A percentile compares a stretch with the other conserved stretches of the same genome.
phyloP scores from a whole-genome alignment of 441 rosid genomes.

The Aleurites moluccanus region DNA sequence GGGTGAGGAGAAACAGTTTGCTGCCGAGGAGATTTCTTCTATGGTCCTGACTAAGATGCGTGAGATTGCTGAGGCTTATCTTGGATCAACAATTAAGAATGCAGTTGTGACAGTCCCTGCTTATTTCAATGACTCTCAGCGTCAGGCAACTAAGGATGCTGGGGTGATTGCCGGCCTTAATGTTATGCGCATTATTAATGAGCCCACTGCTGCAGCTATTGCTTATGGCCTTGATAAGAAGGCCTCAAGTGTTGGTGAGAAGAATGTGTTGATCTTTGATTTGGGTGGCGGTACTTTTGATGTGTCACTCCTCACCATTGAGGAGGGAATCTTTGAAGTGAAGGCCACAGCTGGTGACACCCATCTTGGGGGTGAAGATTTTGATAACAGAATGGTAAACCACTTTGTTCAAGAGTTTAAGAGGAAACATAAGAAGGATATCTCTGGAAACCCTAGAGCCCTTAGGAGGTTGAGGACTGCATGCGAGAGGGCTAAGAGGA shows the following conservation, averaged over 20 bases:
- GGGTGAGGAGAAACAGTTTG: constrained; percentile 54
- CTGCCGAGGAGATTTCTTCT: constrained; percentile 61
- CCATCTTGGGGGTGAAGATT: constrained; percentile 70
- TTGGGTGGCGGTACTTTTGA: constrained; percentile 77
- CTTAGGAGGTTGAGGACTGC: constrained; percentile 58
- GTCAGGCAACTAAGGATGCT: constrained; percentile 72
- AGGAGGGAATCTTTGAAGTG: constrained; percentile 74
- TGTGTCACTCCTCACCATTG: constrained; percentile 69
- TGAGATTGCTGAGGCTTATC: constrained; percentile 72
- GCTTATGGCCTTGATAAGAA: constrained; percentile 78
- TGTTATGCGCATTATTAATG: constrained; percentile 68
- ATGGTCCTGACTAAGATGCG: constrained; percentile 65
- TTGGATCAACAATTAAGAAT: constrained; percentile 54
- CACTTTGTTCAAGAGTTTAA: constrained; percentile 75
- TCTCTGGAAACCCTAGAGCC: constrained; percentile 64
- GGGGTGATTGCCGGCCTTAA: constrained; percentile 68
- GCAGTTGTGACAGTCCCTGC: constrained; percentile 74
- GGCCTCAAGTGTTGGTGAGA: constrained; percentile 56
- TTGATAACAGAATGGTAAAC: constrained; percentile 74
- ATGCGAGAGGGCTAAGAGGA: constrained; percentile 58
- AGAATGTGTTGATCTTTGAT: constrained; percentile 65
- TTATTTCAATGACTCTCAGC: constrained; percentile 68
- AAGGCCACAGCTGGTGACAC: constrained; percentile 75
- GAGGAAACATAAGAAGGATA: constrained; percentile 75
- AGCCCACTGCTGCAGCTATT: constrained; percentile 75